Evolutionary conservation across 2,329 filamentous ascomycete species (phyloP), one percentile per base, ranked within the genome.

Genomic region (Ustulina deusta): DNA sequence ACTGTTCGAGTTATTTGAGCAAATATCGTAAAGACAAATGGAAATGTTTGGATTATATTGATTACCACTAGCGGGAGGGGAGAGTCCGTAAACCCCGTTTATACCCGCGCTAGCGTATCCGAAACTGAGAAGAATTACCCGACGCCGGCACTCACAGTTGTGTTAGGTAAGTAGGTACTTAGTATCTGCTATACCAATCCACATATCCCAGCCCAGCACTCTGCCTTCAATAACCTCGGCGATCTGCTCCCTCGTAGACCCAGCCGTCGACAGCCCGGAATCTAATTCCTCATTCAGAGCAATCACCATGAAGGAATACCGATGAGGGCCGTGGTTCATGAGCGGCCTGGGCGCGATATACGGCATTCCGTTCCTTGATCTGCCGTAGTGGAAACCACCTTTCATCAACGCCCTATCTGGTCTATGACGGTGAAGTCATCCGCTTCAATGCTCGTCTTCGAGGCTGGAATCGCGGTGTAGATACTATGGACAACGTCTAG

Each of bases 251-350:
- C 79, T 80, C 1, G 79, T 83, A 10, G 81, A 79, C 65, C 78
- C 75, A 1, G 77, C 72, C 22, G 76, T 79, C 46, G 85, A 69
- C 38, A 80, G 73, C 2, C 69, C 73, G 20, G 74, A 71, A 62
- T 83, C 79, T 32, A 87, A 71, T 7, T 79, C 76, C 61, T 83
- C 79, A 9, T 76, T 83, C 59, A 87, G 74, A 3, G 83, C 84
- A 57, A 87, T 73, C 17, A 87, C 74, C 68, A 84, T 78, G 65
- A 80, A 87, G 74, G 85, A 84, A 62, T 86, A 88, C 63, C 85
- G 78, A 74, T 87, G 84, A 25, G 80, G 79, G 0, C 85, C 85
- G 70, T 87, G 82, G 29, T 85, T 85, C 60, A 84, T 72, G 38
- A 85, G 74, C 20, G 85, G 84, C 13, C 79, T 74, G 0, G 85